phyloP scores from a whole-genome alignment of 805 yeast genomes.

The Starmerella geochares region DNA sequence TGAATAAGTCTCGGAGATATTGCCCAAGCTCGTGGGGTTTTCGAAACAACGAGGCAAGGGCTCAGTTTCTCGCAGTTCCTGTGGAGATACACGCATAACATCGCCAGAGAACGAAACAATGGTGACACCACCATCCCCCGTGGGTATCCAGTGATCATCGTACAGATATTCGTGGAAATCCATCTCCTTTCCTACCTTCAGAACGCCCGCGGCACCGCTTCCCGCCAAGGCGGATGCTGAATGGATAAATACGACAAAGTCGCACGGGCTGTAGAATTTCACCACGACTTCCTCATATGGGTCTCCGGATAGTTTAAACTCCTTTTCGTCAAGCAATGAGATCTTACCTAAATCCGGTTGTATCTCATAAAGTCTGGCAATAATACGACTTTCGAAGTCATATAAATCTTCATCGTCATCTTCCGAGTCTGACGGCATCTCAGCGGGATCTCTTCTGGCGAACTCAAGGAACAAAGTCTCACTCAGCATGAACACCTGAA shows the following conservation, averaged over 20 bases:
- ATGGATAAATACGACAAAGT: slow-evolving; percentile 6
- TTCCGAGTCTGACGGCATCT: not conserved
- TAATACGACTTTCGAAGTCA: slow-evolving; percentile 1
- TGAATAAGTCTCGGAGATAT: no score
- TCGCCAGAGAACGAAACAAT: not conserved
- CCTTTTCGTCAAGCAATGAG: not conserved
- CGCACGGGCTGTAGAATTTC: not conserved
- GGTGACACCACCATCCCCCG: not conserved
- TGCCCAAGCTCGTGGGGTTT: not conserved
- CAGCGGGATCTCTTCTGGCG: not conserved
- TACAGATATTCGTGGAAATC: not conserved
- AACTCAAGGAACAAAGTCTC: slow-evolving; percentile 2
- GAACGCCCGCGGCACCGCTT: not conserved
- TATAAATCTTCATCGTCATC: not conserved
- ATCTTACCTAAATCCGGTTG: not conserved
- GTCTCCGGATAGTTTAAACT: slow-evolving; percentile 9
- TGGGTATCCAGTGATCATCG: slow-evolving; percentile 12
- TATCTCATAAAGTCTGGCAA: slow-evolving; percentile 2
- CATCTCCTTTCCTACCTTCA: not conserved
- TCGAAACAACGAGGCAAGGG: not conserved
- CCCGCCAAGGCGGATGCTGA: slow-evolving; percentile 1
- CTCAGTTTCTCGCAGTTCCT: not conserved
- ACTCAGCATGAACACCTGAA: not conserved
- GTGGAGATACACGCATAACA: not conserved
- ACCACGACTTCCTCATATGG: slow-evolving; percentile 14